These are phyloP conservation scores for Manihot esculenta DNA, from an alignment of 441 rosid genomes.

Conservation along the genomic window DNA sequence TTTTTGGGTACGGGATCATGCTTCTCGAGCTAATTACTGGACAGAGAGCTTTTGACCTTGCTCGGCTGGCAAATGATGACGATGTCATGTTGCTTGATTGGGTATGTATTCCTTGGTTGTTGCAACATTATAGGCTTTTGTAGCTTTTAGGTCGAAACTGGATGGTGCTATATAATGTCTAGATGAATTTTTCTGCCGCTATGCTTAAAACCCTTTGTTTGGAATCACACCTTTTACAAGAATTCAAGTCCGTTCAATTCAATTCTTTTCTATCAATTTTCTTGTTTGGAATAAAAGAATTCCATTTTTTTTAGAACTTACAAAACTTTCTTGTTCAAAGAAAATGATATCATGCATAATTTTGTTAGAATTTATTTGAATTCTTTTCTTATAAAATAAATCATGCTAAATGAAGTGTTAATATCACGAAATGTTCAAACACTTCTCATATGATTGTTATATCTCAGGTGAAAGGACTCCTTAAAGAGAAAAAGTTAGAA, in stretches of 20 bases:
- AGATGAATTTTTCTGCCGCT: neutral
- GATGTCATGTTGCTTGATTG: conserved; percentile 90
- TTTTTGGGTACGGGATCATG: conserved; percentile 87
- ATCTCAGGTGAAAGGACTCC: conserved; percentile 75
- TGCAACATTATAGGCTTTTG: neutral
- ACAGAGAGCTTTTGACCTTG: conserved; percentile 91
- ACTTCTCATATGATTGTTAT: neutral
- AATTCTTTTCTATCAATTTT: too few species aligned
- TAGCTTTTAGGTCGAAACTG: neutral
- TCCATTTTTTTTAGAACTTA: too few species aligned
- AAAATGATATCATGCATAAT: too few species aligned
- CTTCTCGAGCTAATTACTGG: conserved; percentile 84
- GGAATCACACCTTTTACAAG: too few species aligned
- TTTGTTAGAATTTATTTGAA: too few species aligned
- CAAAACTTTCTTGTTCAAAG: too few species aligned
- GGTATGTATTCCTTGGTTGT: conserved; percentile 42
- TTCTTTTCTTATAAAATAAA: too few species aligned
- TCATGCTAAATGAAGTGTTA: too few species aligned
- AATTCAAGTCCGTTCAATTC: too few species aligned
- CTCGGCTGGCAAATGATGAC: conserved; percentile 82
- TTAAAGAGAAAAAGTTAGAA: conserved; percentile 80
- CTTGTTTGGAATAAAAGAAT: too few species aligned
- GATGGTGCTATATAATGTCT: neutral
- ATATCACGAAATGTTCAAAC: too few species aligned
- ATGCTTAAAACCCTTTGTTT: too few species aligned